Evolutionary conservation across 2,329 filamentous ascomycete species (phyloP).

Genomic region (Claviceps africana): DNA sequence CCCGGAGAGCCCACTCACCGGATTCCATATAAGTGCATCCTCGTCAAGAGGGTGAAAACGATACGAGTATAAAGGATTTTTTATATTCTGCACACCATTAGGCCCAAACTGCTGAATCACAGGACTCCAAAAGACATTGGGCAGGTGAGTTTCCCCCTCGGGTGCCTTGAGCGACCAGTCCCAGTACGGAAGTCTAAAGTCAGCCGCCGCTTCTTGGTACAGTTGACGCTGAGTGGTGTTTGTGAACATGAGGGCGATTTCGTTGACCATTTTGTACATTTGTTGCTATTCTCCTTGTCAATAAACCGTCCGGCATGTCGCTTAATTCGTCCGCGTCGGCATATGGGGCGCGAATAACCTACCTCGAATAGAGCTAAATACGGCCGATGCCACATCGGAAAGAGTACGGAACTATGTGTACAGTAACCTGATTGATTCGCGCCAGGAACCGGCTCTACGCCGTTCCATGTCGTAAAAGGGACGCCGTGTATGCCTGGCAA

Average conservation of each 20-base stretch:
- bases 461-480: conserved; percentile 44
- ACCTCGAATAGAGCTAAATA: conserved; percentile 54
- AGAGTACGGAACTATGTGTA: conserved; percentile 59
- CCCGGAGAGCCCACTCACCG: conserved; percentile 30
- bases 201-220: conserved; percentile 36
- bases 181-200: conserved; percentile 45
- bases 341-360: conserved; percentile 1
- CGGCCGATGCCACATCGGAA: conserved; percentile 72
- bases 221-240: conserved; percentile 28
- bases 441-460: conserved; percentile 33
- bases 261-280: conserved; percentile 20
- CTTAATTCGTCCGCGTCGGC: neutral
- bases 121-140: conserved; percentile 29
- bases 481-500: conserved; percentile 62
- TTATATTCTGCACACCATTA: conserved; percentile 38
- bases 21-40: conserved; percentile 42
- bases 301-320: neutral
- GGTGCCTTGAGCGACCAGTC: conserved; percentile 41
- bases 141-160: conserved; percentile 33
- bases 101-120: conserved; percentile 41
- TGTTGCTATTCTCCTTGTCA: conserved; percentile 21
- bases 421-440: conserved; percentile 56
- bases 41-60: conserved; percentile 45
- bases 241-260: conserved; percentile 35
- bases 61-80: conserved; percentile 49